phyloP scores from a whole-genome alignment of 139 green algal species.

The Coelastrella sp. region DNA sequence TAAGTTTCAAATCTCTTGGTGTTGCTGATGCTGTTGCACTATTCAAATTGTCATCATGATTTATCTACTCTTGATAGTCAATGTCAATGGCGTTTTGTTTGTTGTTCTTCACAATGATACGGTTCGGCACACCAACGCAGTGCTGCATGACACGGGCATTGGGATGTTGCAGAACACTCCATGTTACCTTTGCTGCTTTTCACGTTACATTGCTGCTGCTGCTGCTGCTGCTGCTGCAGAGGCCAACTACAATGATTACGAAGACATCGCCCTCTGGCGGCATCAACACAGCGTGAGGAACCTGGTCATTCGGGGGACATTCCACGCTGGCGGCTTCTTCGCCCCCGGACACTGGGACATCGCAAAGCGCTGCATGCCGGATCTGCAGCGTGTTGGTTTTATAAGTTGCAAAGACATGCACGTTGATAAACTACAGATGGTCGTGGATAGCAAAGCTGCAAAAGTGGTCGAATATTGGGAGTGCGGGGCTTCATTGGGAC shows the following conservation, averaged over 20 bases:
- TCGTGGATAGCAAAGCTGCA: not conserved
- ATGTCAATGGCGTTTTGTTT: no score
- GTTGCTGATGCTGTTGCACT: no score
- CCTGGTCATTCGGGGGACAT: conserved; percentile 8
- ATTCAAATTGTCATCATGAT: no score
- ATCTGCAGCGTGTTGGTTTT: not conserved
- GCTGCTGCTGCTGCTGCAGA: conserved; percentile 22
- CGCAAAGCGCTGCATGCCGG: not conserved
- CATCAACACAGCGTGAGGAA: conserved; percentile 5
- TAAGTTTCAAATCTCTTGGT: no score
- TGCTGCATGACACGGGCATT: no score
- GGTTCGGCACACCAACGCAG: no score
- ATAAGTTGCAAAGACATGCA: conserved; percentile 3
- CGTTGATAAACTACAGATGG: not conserved
- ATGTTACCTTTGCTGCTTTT: no score
- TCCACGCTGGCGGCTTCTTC: conserved; percentile 42
- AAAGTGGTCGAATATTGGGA: not conserved
- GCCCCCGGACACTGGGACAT: not conserved
- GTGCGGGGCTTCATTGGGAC: not conserved
- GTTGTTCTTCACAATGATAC: no score
- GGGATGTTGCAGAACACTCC: no score
- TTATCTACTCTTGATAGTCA: no score
- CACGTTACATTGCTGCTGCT: not conserved
- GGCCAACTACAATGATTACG: conserved; percentile 37
- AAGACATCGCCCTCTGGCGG: conserved; percentile 31